Evolutionary conservation across 768 basidiomycete species (phyloP).

Genomic region (Hebeloma cylindrosporum): DNA sequence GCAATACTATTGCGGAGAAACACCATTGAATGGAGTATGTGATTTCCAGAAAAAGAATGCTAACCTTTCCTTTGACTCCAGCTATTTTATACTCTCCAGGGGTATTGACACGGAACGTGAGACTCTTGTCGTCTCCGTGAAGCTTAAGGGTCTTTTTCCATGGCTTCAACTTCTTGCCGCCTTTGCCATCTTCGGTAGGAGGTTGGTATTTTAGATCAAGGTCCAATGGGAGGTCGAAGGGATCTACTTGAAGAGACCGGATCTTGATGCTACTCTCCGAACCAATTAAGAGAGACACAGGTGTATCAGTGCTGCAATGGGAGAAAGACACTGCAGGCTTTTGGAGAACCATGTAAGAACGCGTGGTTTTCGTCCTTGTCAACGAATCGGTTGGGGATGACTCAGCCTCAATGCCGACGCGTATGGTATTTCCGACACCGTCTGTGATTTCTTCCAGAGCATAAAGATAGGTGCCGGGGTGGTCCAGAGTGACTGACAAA

Average conservation of each 20-base stretch:
- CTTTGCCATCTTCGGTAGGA: constrained; percentile 32
- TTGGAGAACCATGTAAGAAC: constrained; percentile 68
- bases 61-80: constrained; percentile 68
- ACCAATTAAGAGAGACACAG: constrained; percentile 71
- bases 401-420: constrained; percentile 36
- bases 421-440: constrained; percentile 74
- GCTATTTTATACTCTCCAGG: constrained; percentile 80
- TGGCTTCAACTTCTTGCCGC: constrained; percentile 46
- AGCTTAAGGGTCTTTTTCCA: constrained; percentile 67
- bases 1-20: constrained; percentile 58
- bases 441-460: constrained; percentile 83
- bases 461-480: constrained; percentile 69
- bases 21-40: constrained; percentile 10
- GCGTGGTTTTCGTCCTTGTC: constrained; percentile 46
- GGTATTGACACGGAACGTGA: constrained; percentile 50
- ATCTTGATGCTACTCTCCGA: constrained; percentile 60
- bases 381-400: constrained; percentile 22
- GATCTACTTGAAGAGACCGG: constrained; percentile 51
- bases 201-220: constrained; percentile 65
- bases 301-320: constrained; percentile 68
- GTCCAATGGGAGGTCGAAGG: constrained; percentile 69
- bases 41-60: constrained; percentile 4
- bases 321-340: constrained; percentile 74
- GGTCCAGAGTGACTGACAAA: constrained; percentile 59
- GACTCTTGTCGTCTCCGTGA: constrained; percentile 40